Conservation (phyloP, 2,329 filamentous ascomycete species). For the Talaromyces sp. region DNA sequence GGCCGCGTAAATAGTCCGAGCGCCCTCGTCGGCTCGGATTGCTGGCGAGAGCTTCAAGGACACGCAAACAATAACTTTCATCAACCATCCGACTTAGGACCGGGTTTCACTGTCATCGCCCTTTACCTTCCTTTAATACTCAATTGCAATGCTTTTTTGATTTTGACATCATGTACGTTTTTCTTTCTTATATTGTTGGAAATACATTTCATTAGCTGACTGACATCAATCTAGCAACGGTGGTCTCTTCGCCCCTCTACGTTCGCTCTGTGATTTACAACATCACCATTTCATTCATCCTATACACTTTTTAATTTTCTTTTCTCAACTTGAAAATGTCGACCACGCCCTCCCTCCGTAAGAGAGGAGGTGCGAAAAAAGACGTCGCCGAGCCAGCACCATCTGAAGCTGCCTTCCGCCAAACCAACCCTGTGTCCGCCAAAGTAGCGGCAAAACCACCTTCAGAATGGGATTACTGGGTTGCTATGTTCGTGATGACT, state of each 20-base stretch:
- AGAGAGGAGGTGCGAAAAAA: slow-evolving; percentile 41
- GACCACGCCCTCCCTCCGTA: slow-evolving; percentile 36
- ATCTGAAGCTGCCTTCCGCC: slow-evolving; percentile 25
- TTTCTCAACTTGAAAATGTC: slow-evolving; percentile 20
- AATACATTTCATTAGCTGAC: not conserved
- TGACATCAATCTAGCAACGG: slow-evolving; percentile 12
- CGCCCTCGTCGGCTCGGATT: not conserved
- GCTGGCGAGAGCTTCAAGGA: slow-evolving; percentile 11
- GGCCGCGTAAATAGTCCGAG: not conserved
- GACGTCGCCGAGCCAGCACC: slow-evolving; percentile 25
- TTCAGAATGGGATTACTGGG: slow-evolving; percentile 79
- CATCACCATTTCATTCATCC: slow-evolving; percentile 7
- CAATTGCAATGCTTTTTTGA: slow-evolving; percentile 13
- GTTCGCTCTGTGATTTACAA: slow-evolving; percentile 14
- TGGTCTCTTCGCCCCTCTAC: slow-evolving; percentile 19
- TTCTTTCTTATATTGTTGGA: not conserved
- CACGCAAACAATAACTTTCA: slow-evolving; percentile 10
- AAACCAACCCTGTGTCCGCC: slow-evolving; percentile 22
- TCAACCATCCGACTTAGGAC: not conserved
- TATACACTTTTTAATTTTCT: not conserved
- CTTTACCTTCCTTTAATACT: slow-evolving; percentile 3
- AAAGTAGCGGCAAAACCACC: slow-evolving; percentile 25
- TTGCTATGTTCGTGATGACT: slow-evolving; percentile 74
- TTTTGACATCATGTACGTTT: slow-evolving; percentile 4
- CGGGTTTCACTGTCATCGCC: not conserved